phyloP scores from a whole-genome alignment of 305 asterid genomes.

The Plantago coronopus region DNA sequence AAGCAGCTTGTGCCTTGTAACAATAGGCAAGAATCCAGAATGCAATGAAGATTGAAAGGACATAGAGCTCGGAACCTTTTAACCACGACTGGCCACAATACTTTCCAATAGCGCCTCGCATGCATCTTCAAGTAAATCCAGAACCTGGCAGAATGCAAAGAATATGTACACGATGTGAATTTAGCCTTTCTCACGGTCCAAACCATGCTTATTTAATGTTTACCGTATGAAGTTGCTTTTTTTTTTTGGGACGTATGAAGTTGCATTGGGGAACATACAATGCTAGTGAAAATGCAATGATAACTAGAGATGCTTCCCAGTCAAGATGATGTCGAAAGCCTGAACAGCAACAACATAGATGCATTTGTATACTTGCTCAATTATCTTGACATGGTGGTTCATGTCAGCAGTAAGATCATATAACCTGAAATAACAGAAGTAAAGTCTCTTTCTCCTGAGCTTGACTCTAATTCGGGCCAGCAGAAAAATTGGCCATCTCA shows the following conservation, averaged over 20 bases:
- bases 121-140: conserved; percentile 84
- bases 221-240: too few species aligned
- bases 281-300: not conserved
- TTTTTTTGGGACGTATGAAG: too few species aligned
- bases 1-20: not conserved
- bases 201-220: not conserved
- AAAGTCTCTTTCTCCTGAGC: not conserved
- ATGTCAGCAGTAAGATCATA: not conserved
- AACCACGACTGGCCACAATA: conserved; percentile 33
- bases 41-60: not conserved
- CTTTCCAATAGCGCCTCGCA: conserved; percentile 71
- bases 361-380: not conserved
- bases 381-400: not conserved
- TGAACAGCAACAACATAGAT: not conserved
- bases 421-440: not conserved
- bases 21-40: too few species aligned
- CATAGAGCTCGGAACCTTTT: conserved; percentile 21
- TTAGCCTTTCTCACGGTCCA: not conserved
- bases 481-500: not conserved
- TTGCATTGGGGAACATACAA: not conserved
- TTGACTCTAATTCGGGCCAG: not conserved
- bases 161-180: not conserved
- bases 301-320: not conserved
- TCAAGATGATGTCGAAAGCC: not conserved
- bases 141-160: conserved; percentile 44